Percentiles rank a stretch among this genome's conserved stretches.
phyloP scores from a whole-genome alignment of 768 basidiomycete species.

The Pisolithus orientalis region DNA sequence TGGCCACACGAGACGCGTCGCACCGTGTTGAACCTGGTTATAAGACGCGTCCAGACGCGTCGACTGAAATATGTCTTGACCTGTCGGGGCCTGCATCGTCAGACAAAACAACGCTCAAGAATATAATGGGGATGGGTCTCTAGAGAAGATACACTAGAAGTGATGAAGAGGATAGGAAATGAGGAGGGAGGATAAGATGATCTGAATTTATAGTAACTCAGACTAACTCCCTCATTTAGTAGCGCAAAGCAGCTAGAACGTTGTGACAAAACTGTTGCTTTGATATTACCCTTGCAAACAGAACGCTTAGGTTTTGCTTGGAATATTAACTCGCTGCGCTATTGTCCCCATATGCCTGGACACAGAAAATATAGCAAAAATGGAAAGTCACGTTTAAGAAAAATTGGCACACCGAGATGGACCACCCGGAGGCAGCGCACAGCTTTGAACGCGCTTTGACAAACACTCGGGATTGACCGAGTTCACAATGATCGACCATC shows the following conservation, averaged over 20 bases:
- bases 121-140: background rate
- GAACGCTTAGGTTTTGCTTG: background rate
- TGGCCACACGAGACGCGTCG: background rate
- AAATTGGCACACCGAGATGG: slow-evolving; percentile 1
- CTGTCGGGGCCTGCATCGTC: background rate
- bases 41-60: background rate
- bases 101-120: background rate
- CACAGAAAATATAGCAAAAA: background rate
- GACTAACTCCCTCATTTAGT: background rate
- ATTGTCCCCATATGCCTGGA: background rate
- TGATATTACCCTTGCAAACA: background rate
- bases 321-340: background rate
- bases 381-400: background rate
- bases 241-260: too few species aligned
- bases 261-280: background rate
- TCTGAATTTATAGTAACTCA: background rate
- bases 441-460: slow-evolving; percentile 7
- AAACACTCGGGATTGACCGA: slow-evolving; percentile 1
- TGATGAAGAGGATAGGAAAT: background rate
- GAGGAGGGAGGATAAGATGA: background rate
- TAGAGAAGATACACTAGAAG: background rate
- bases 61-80: background rate
- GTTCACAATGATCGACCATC: background rate
- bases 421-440: background rate
- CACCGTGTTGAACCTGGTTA: background rate